phyloP scores from a whole-genome alignment of 2,329 filamentous ascomycete genomes.

The Aspergillus fructus region DNA sequence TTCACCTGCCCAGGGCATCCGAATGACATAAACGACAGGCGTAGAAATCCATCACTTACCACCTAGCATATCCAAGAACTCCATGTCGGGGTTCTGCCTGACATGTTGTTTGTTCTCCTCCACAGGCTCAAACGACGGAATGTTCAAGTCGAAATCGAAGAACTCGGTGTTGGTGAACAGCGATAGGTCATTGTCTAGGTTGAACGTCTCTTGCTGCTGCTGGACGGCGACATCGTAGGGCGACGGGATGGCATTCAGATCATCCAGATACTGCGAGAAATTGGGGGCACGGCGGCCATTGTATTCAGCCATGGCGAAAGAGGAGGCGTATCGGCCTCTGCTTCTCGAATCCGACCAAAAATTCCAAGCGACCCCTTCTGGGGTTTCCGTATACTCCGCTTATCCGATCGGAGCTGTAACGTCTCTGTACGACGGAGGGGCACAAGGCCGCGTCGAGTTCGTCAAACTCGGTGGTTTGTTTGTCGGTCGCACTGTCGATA shows the following conservation, averaged over 20 bases:
- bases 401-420: not conserved
- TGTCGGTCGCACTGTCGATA: not conserved
- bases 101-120: slow-evolving; percentile 29
- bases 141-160: slow-evolving; percentile 63
- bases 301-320: slow-evolving; percentile 65
- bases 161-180: slow-evolving; percentile 83
- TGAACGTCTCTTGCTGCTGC: slow-evolving; percentile 56
- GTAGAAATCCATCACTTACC: slow-evolving; percentile 33
- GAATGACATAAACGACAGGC: not conserved
- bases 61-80: slow-evolving; percentile 43
- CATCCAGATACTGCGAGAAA: slow-evolving; percentile 84
- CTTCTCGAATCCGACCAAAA: not conserved
- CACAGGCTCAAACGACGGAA: slow-evolving; percentile 33
- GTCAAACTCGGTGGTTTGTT: not conserved
- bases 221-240: slow-evolving; percentile 61
- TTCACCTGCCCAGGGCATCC: not conserved
- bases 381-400: not conserved
- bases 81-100: slow-evolving; percentile 31
- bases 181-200: slow-evolving; percentile 69
- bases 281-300: slow-evolving; percentile 77
- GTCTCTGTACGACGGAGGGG: not conserved
- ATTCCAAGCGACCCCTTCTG: not conserved
- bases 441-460: not conserved
- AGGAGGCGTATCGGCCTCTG: slow-evolving; percentile 16
- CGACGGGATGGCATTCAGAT: slow-evolving; percentile 71